These are phyloP conservation scores for Priceomyces melissophilus DNA, from an alignment of 805 yeast species.

Conservation along the genomic window DNA sequence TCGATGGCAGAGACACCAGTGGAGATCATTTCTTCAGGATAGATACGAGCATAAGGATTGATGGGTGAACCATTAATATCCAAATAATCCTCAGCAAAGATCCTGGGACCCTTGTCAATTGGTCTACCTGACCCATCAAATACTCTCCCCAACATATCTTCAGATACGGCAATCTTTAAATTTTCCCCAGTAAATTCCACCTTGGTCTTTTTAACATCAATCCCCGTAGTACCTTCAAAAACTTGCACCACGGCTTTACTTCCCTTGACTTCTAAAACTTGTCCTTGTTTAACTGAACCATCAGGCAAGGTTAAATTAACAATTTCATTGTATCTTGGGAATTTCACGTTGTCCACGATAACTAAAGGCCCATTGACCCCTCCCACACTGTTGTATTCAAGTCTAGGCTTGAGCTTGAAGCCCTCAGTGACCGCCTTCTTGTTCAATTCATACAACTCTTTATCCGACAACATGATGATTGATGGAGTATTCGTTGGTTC, in stretches of 20 bases:
- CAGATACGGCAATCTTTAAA: slow-evolving; percentile 90
- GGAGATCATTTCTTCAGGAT: slow-evolving; percentile 99
- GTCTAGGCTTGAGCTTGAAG: slow-evolving; percentile 85
- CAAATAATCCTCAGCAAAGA: slow-evolving; percentile 96
- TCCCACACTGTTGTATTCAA: slow-evolving; percentile 92
- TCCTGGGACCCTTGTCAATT: slow-evolving; percentile 96
- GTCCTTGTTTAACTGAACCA: slow-evolving; percentile 93
- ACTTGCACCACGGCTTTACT: slow-evolving; percentile 97
- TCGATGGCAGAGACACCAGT: slow-evolving; percentile 99
- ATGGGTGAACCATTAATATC: slow-evolving; percentile 99
- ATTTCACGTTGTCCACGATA: slow-evolving; percentile 49
- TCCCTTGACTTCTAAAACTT: slow-evolving; percentile 96
- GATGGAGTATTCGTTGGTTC: slow-evolving; percentile 3
- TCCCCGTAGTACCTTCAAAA: slow-evolving; percentile 98
- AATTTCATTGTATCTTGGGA: slow-evolving; percentile 84
- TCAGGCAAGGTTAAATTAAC: slow-evolving; percentile 96
- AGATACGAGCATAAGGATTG: slow-evolving; percentile 96
- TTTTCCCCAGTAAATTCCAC: slow-evolving; percentile 97
- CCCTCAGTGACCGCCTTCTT: slow-evolving; percentile 90
- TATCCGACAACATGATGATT: slow-evolving; percentile 33
- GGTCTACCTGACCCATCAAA: slow-evolving; percentile 99
- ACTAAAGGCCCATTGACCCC: slow-evolving; percentile 99
- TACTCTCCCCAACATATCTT: slow-evolving; percentile 95
- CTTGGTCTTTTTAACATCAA: slow-evolving; percentile 95
- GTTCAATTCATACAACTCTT: slow-evolving; percentile 66